Percentiles rank a stretch among this genome's conserved stretches.
These are phyloP conservation scores for Russula dissimulans DNA, from an alignment of 768 basidiomycete genomes.

Conservation along the genomic window DNA sequence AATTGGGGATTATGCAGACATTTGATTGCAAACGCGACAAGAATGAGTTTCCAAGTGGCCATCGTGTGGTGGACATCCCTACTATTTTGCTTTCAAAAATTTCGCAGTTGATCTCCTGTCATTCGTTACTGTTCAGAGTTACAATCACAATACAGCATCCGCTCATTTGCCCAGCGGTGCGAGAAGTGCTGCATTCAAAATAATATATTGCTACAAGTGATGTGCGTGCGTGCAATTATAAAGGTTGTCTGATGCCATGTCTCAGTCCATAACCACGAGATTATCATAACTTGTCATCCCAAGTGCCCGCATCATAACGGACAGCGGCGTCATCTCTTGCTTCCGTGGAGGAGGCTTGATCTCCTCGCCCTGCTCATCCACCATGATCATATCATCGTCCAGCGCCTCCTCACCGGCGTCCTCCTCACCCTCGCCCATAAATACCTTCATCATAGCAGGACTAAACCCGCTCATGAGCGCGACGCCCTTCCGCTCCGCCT, in stretches of 20 bases:
- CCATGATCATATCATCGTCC: constrained; percentile 22
- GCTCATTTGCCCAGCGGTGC: too few relatives aligned
- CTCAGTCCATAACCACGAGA: constrained; percentile 46
- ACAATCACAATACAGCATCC: too few relatives aligned
- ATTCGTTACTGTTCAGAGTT: too few relatives aligned
- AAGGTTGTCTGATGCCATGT: constrained; percentile 5
- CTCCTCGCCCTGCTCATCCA: constrained; percentile 32
- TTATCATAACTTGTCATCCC: constrained; percentile 44
- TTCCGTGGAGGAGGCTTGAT: constrained; percentile 24
- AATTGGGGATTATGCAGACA: too few relatives aligned
- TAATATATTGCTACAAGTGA: background rate
- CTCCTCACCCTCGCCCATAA: constrained; percentile 45
- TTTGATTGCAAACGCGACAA: too few relatives aligned
- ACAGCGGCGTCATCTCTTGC: constrained; percentile 28
- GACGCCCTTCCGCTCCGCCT: constrained; percentile 47
- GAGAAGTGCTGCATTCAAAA: too few relatives aligned
- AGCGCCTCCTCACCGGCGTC: constrained; percentile 24
- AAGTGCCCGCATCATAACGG: constrained; percentile 34
- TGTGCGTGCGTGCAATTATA: background rate
- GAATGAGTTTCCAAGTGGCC: too few relatives aligned
- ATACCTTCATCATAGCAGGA: constrained; percentile 59
- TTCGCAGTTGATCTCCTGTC: too few relatives aligned
- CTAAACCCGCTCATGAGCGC: constrained; percentile 66
- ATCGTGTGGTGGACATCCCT: too few relatives aligned
- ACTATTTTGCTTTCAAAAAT: too few relatives aligned